Conservation (phyloP, 495 filamentous ascomycete species). For the Sphaerosporella brunnea region DNA sequence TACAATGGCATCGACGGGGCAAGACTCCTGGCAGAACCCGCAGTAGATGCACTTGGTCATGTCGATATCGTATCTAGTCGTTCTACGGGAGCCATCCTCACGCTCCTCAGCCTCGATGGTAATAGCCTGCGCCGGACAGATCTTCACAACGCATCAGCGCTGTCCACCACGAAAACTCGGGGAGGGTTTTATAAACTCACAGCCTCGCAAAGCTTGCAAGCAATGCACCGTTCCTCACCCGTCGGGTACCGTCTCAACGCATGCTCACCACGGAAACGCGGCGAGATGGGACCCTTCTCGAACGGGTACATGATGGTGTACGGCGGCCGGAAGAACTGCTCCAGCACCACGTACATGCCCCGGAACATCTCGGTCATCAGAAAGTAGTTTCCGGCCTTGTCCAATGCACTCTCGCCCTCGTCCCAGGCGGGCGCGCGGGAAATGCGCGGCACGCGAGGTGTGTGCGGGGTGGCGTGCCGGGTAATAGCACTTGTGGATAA, state of each 20-base stretch:
- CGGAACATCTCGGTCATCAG: conserved; percentile 85
- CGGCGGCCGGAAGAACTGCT: conserved; percentile 97
- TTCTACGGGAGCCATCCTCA: conserved; percentile 81
- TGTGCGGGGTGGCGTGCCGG: conserved; percentile 4
- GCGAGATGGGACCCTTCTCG: conserved; percentile 96
- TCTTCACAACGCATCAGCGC: conserved; percentile 26
- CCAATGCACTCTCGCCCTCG: conserved; percentile 54
- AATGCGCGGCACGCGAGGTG: conserved; percentile 12
- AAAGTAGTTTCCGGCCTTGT: conserved; percentile 80
- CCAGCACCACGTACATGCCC: conserved; percentile 93
- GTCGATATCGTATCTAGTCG: conserved; percentile 96
- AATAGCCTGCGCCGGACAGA: conserved; percentile 92
- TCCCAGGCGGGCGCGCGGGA: conserved; percentile 32
- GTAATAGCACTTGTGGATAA: not conserved
- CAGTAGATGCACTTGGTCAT: conserved; percentile 99
- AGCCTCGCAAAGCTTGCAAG: conserved; percentile 97
- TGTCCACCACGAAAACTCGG: not conserved
- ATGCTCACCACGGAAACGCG: conserved; percentile 93
- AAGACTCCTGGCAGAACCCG: conserved; percentile 97
- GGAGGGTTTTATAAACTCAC: conserved; percentile 31
- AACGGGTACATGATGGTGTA: conserved; percentile 98
- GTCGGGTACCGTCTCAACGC: conserved; percentile 88
- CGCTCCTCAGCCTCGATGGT: conserved; percentile 98
- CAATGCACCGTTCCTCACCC: conserved; percentile 95
- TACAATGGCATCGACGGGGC: conserved; percentile 95